Base-by-base conservation (phyloP, 345 rosid genomes). In the Iberis pinnata region DNA sequence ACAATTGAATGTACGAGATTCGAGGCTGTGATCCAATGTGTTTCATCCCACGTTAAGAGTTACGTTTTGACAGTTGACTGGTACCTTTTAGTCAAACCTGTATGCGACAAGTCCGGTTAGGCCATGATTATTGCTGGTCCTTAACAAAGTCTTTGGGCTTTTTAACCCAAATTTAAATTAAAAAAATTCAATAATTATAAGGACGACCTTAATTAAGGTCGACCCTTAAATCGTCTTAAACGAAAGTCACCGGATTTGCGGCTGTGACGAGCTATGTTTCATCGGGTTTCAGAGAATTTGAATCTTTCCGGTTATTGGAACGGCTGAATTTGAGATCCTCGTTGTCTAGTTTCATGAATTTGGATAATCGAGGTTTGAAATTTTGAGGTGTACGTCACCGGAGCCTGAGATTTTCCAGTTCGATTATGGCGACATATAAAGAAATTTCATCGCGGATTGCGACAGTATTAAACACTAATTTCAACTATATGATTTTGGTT, bases 391-490 rank as follows among this genome's bases (percentile, higher is more conserved):
- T 50, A 18, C 43, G 25, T 53, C 24, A 60, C 42, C 53, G 75
- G 59, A 70, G 74, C 60, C 42, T 49, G 53, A 59, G 65, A 48
- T 53, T 45, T 39, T 43, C 58, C 68, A 49, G 52, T 56, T 70
- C 76, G 40, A 59, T 80, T 45, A 48, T 46, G 70, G 86, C 86
- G 15, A 61, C 44, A 57, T 76, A 77, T 25, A 78, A 83, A 22
- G 43, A 84, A 11, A 50, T 64, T 25, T 42, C 69, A 10, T 55
- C 76, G 41, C 29, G 7, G 29, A 51, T 70, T 44, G 43, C 51
- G 50, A 45, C 19, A 75, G 51, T 35, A 40, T 8, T 4, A 57
- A n/a, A 14, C 5, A 9, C 24, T 12, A 9, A 18, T 3, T 39
- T 7, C 20, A 26, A 43, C 50, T 4, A 24, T 33, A 6, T 37